Conservation (phyloP, 176 grass and related monocot genomes). For the Canna indica region DNA sequence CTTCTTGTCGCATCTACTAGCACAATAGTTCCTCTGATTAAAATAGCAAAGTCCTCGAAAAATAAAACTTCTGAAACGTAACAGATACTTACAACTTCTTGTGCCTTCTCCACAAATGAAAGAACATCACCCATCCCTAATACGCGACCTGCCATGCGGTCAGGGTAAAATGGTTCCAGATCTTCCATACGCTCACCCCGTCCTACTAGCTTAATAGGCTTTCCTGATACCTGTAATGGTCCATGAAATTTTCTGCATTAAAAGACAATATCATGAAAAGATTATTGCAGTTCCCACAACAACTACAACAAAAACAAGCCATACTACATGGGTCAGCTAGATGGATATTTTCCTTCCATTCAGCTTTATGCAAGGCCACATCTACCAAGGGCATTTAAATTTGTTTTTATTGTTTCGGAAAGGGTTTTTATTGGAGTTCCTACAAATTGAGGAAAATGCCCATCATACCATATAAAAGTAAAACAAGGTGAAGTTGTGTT, state of each 20-base stretch:
- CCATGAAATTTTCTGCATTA: not conserved
- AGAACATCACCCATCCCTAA: conserved; percentile 98
- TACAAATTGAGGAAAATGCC: not conserved
- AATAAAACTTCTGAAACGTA: conserved; percentile 13
- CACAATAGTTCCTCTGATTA: conserved; percentile 17
- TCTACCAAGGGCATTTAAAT: no score
- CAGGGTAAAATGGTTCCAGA: conserved; percentile 91
- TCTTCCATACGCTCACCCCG: conserved; percentile 83
- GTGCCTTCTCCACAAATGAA: conserved; percentile 92
- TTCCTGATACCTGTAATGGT: conserved; percentile 65
- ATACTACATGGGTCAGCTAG: no score
- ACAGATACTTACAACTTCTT: conserved; percentile 68
- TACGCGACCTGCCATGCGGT: conserved; percentile 84
- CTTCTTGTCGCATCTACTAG: conserved; percentile 86
- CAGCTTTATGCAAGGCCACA: no score
- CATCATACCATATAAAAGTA: not conserved
- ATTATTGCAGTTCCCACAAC: not conserved
- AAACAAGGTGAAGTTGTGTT: not conserved
- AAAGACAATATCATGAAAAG: not conserved
- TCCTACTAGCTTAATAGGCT: conserved; percentile 88
- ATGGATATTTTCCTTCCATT: no score
- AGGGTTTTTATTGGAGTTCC: not conserved
- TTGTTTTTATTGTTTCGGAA: no score
- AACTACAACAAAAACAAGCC: no score
- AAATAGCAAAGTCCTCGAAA: not conserved